Percentiles rank a stretch among this genome's conserved stretches.
Conservation (phyloP, 2,329 filamentous ascomycete species). For the Neonectria hederae region DNA sequence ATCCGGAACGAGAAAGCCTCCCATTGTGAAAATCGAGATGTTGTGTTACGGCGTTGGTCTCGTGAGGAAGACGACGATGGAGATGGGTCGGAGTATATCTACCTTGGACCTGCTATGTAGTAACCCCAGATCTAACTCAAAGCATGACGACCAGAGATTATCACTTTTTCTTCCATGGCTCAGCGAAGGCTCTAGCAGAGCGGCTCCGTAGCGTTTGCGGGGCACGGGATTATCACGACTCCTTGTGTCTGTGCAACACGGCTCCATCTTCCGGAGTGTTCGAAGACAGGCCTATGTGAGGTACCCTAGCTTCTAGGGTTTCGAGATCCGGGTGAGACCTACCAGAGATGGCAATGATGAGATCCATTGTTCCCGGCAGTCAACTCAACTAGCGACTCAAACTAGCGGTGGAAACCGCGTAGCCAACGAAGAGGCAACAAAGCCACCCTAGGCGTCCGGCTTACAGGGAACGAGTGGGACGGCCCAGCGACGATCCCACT, state of each 20-base stretch:
- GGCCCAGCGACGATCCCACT: background rate
- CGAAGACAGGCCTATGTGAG: background rate
- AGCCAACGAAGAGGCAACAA: background rate
- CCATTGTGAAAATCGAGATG: background rate
- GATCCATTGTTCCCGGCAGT: background rate
- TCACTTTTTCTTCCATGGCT: background rate
- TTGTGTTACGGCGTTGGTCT: background rate
- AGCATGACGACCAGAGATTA: background rate
- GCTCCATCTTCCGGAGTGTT: background rate
- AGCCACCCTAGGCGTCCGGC: background rate
- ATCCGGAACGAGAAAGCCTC: slow-evolving; percentile 28
- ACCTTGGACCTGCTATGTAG: too few relatives aligned
- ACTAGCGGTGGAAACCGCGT: background rate
- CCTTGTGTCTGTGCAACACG: background rate
- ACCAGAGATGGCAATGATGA: background rate
- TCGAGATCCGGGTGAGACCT: background rate
- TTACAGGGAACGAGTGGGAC: background rate
- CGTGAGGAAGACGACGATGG: background rate
- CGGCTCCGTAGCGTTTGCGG: background rate
- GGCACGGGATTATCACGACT: background rate
- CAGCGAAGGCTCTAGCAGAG: background rate
- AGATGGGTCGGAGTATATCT: background rate
- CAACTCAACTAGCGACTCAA: background rate
- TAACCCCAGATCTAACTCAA: background rate
- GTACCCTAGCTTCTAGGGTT: background rate